These are phyloP conservation scores for Pestalotiopsis sp. DNA, from an alignment of 2,329 filamentous ascomycete genomes.

Conservation along the genomic window DNA sequence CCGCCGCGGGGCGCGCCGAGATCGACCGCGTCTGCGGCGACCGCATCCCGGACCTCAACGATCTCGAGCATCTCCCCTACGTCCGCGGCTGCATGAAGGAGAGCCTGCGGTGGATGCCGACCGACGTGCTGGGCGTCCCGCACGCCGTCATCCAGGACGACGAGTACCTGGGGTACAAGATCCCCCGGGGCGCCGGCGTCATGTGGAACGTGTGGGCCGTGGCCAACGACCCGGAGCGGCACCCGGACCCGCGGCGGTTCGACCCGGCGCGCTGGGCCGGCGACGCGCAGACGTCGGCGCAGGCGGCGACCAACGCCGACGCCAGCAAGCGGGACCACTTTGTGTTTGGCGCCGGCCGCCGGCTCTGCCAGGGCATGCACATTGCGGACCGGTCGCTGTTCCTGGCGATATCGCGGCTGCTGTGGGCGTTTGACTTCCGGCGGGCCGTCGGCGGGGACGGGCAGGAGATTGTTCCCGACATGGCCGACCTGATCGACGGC, in stretches of 20 bases:
- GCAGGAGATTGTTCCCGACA: conserved; percentile 17
- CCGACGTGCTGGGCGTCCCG: conserved; percentile 37
- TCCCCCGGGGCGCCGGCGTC: conserved; percentile 42
- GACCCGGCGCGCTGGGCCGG: conserved; percentile 35
- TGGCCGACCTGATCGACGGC: conserved; percentile 16
- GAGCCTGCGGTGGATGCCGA: conserved; percentile 56
- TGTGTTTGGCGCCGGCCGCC: conserved; percentile 57
- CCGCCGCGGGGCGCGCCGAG: conserved; percentile 52
- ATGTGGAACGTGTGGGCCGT: conserved; percentile 46
- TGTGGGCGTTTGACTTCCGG: conserved; percentile 47
- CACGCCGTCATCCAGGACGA: conserved; percentile 47
- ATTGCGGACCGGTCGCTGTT: conserved; percentile 53
- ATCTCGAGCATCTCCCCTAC: conserved; percentile 56
- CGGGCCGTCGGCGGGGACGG: conserved; percentile 21
- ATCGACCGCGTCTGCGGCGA: conserved; percentile 57
- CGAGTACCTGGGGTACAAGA: conserved; percentile 44
- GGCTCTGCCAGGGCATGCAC: conserved; percentile 60
- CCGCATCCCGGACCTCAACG: conserved; percentile 49
- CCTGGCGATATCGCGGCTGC: conserved; percentile 47
- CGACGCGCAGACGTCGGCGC: conserved; percentile 26
- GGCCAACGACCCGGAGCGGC: conserved; percentile 43
- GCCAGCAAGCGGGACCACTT: conserved; percentile 52
- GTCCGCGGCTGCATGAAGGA: conserved; percentile 58
- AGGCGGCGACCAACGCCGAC: conserved; percentile 36
- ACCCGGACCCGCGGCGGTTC: conserved; percentile 42